Conservation (phyloP, 176 grass and related monocot species). For the Saccharum spontaneum region DNA sequence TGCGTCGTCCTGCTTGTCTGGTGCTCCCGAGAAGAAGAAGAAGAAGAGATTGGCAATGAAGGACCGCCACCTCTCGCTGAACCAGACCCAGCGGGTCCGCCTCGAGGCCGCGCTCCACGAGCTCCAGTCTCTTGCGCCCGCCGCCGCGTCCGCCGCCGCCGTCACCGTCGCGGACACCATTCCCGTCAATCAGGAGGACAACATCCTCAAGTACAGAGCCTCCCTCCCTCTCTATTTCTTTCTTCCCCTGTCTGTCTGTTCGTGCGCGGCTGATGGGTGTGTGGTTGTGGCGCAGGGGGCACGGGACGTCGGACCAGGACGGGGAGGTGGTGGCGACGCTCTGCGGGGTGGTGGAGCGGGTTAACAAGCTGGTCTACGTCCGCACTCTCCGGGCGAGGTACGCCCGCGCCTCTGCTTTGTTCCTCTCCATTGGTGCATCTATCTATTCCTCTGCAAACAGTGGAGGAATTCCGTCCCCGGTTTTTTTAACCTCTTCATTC, state of each 20-base stretch:
- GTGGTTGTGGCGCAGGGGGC: constrained; percentile 51
- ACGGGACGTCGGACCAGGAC: constrained; percentile 73
- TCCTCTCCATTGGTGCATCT: background rate
- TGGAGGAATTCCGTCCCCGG: background rate
- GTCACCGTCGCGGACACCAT: constrained; percentile 81
- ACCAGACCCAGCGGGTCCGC: constrained; percentile 91
- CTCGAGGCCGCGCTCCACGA: constrained; percentile 72
- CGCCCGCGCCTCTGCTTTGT: background rate
- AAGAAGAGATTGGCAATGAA: constrained; percentile 41
- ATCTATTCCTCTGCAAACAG: background rate
- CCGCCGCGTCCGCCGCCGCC: constrained; percentile 43
- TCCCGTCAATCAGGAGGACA: constrained; percentile 85
- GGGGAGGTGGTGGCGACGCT: constrained; percentile 86
- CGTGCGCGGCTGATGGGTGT: background rate
- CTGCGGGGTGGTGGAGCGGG: constrained; percentile 88
- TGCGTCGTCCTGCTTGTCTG: background rate
- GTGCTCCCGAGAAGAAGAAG: background rate
- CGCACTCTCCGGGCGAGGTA: constrained; percentile 79
- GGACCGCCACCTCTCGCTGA: constrained; percentile 75
- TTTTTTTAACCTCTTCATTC: no score
- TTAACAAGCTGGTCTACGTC: constrained; percentile 94
- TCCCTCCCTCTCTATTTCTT: background rate
- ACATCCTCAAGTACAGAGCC: constrained; percentile 75
- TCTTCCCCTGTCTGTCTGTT: background rate
- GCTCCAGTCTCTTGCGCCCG: constrained; percentile 52